Base-by-base conservation (phyloP, 805 yeast species). In the Cyberlindnera americana region DNA sequence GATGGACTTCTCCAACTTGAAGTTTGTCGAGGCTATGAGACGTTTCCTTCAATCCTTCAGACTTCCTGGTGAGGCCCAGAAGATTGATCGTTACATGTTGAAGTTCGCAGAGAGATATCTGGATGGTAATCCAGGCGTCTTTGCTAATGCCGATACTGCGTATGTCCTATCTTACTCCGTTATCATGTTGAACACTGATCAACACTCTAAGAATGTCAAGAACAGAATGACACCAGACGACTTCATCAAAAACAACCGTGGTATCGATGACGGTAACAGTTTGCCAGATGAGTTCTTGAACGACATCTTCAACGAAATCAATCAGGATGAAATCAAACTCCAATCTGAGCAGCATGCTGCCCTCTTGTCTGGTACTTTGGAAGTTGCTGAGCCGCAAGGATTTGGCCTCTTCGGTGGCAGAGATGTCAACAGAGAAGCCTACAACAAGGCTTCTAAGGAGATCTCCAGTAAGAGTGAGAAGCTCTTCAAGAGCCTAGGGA, bases 21-120 rank as follows among this genome's bases (percentile, higher is more conserved):
- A 78, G 1, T 89, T 93, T 57, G 89, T 90, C 13, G 95, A 83
- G 50, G 95, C 98, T 0, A 68, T 93, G 67, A 75, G 99, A 50
- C 69, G 66, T 13, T 88, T 88, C 55, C 70, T 93, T 43, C 99
- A 95, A 57, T 73, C 78, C 34, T 95, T 93, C 66, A 73, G 99
- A 60, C 72, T 93, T 44, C 99, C 99, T 3, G 99, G 99, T 36
- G 99, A 93, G 65, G 90, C 96, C 5, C 99, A 93, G 65, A 91
- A 93, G 57, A 91, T 93, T 58, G 99, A 93, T 69, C 75, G 99
- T 52, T 88, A 81, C 58, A 87, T 95, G 96, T 75, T 93, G 59
- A 91, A 93, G 57, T 95, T 95, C 68, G 99, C 99, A 5, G 95
- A 88, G 62, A 73, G 95, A 50, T 93, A 81, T 57, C 81, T 81